Percentiles rank a stretch among this genome's conserved stretches.
These are phyloP conservation scores for Penicillium oxalicum DNA, from an alignment of 2,329 filamentous ascomycete species.

Conservation along the genomic window DNA sequence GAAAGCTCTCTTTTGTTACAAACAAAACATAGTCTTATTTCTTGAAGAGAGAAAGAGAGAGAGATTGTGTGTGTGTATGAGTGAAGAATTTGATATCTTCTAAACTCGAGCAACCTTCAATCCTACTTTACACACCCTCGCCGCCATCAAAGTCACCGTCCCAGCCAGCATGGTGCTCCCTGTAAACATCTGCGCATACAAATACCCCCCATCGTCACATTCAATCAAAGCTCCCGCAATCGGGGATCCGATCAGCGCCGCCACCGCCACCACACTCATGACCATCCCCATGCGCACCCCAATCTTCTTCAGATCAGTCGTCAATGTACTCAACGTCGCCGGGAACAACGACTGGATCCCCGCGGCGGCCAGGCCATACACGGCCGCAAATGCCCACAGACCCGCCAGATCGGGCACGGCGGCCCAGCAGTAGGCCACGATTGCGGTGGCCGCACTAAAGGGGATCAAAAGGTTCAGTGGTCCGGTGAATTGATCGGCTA, in stretches of 20 bases:
- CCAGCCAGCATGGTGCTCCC: conserved; percentile 43
- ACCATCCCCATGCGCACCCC: conserved; percentile 55
- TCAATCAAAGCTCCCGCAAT: conserved; percentile 51
- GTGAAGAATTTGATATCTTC: too few relatives aligned
- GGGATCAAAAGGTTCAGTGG: conserved; percentile 58
- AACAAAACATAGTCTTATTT: too few relatives aligned
- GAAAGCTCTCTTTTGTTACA: too few relatives aligned
- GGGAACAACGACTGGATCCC: conserved; percentile 63
- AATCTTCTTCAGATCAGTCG: conserved; percentile 47
- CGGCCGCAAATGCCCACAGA: conserved; percentile 57
- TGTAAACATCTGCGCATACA: conserved; percentile 50
- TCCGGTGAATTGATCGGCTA: conserved; percentile 54
- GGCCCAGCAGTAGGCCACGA: conserved; percentile 53
- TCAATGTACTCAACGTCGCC: conserved; percentile 52
- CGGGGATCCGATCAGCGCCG: conserved; percentile 50
- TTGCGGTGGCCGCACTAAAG: conserved; percentile 37
- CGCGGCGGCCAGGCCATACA: conserved; percentile 60
- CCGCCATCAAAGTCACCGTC: conserved; percentile 36
- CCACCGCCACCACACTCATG: conserved; percentile 50
- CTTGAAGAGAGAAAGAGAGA: too few relatives aligned
- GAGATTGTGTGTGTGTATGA: too few relatives aligned
- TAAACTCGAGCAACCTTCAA: conserved; percentile 27
- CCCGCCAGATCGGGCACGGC: conserved; percentile 46
- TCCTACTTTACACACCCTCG: conserved; percentile 34
- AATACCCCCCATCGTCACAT: conserved; percentile 40